Conservation (phyloP, 2,329 filamentous ascomycete species). For the Cryphonectria nitschkei region DNA sequence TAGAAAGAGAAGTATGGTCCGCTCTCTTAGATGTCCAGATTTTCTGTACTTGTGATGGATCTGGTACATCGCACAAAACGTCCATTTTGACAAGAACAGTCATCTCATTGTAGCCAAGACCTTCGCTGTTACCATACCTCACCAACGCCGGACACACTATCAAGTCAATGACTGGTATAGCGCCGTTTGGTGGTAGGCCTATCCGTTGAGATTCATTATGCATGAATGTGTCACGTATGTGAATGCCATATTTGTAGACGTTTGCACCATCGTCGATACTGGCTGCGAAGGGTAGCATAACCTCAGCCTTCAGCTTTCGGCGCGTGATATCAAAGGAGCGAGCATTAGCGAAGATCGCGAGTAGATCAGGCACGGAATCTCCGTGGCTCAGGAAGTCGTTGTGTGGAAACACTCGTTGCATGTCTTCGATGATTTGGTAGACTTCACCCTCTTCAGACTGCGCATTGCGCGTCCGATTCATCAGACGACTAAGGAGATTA, state of each 20-base stretch:
- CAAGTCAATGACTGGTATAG: constrained; percentile 1
- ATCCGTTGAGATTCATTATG: not conserved
- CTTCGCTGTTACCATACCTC: constrained; percentile 19
- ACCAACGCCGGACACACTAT: constrained; percentile 9
- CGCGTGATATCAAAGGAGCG: constrained; percentile 11
- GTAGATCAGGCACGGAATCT: not conserved
- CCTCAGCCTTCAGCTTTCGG: not conserved
- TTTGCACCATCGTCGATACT: rapidly evolving
- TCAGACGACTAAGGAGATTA: constrained; percentile 18
- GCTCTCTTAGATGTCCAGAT: too few relatives aligned
- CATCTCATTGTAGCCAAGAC: not conserved
- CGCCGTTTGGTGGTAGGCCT: too few relatives aligned
- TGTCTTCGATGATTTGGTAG: too few relatives aligned
- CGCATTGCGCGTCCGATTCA: not conserved
- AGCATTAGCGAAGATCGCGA: constrained; percentile 13
- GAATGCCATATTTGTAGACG: too few relatives aligned
- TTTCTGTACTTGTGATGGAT: not conserved
- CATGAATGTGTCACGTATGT: not conserved
- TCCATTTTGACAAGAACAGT: constrained; percentile 8
- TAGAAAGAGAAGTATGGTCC: not conserved
- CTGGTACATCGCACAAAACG: constrained; percentile 9
- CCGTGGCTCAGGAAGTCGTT: not conserved
- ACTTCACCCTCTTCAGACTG: not conserved
- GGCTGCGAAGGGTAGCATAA: not conserved
- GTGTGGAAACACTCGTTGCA: not conserved